Percentiles rank a stretch among this genome's conserved stretches.
Conservation (phyloP, 352 stramenopile species). For the Bremia lactucae region DNA sequence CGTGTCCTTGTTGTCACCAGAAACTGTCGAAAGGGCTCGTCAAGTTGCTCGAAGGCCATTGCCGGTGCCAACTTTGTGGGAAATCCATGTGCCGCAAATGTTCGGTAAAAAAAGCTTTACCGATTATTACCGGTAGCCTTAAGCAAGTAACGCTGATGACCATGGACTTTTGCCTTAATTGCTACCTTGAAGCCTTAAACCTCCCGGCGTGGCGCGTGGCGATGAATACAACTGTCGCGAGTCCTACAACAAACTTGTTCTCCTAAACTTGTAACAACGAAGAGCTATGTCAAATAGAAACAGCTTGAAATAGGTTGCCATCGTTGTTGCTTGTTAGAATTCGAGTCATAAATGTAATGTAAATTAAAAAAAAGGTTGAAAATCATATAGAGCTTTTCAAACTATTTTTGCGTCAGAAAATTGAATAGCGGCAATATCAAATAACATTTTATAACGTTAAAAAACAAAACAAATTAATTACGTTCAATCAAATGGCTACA, state of each 20-base stretch:
- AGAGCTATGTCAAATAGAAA: too few species aligned
- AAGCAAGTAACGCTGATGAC: conserved; percentile 14
- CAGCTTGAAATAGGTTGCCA: too few species aligned
- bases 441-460: too few species aligned
- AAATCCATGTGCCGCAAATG: conserved; percentile 31
- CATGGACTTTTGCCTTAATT: conserved; percentile 40
- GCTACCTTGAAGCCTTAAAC: conserved; percentile 33
- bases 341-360: too few species aligned
- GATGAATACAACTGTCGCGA: neutral
- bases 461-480: too few species aligned
- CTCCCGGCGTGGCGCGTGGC: conserved; percentile 32
- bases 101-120: conserved; percentile 28
- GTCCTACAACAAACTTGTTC: neutral
- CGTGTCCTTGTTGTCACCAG: conserved; percentile 20
- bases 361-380: too few species aligned
- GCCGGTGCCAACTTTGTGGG: conserved; percentile 21
- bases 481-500: too few species aligned
- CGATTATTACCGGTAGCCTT: conserved; percentile 3
- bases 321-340: too few species aligned
- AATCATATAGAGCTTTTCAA: too few species aligned
- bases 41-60: conserved; percentile 16
- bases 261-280: too few species aligned
- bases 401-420: too few species aligned
- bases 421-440: too few species aligned
- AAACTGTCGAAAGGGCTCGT: conserved; percentile 7